These are phyloP conservation scores for Ogataea polymorpha DNA, from an alignment of 805 yeast genomes.

Conservation along the genomic window DNA sequence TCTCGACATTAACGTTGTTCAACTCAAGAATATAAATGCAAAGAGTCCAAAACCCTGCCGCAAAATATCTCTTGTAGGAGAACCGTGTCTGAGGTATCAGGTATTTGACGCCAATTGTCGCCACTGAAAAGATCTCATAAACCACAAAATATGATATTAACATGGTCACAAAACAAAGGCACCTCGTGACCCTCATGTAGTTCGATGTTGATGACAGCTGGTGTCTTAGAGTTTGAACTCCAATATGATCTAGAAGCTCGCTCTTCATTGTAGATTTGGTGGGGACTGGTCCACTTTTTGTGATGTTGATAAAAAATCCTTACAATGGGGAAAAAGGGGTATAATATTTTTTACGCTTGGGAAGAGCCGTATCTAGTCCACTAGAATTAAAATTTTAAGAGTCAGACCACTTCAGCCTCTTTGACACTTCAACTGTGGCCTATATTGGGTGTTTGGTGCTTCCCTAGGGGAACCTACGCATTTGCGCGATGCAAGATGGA, in stretches of 20 bases:
- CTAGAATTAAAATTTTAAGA: no score
- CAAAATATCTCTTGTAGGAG: constrained; percentile 22
- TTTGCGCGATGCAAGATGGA: background rate
- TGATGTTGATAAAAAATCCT: background rate
- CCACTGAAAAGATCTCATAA: constrained; percentile 15
- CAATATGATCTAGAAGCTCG: constrained; percentile 23
- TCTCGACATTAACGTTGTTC: constrained; percentile 36
- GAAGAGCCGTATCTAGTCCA: no score
- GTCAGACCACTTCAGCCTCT: no score
- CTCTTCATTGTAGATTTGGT: constrained; percentile 17
- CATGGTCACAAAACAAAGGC: constrained; percentile 21
- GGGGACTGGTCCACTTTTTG: background rate
- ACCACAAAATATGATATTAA: constrained; percentile 17
- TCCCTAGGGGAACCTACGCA: no score
- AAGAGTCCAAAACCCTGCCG: constrained; percentile 33
- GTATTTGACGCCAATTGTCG: constrained; percentile 18
- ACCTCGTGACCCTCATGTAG: constrained; percentile 17
- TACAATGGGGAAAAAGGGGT: constrained; percentile 11
- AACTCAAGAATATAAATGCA: constrained; percentile 33
- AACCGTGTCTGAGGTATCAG: constrained; percentile 23
- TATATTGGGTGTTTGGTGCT: no score
- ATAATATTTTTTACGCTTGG: background rate
- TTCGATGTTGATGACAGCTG: constrained; percentile 8
- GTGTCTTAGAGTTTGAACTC: constrained; percentile 14
- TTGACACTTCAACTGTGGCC: no score